A percentile compares a stretch with the other conserved stretches of the same genome.
Conservation (phyloP, 1,139 yeast genomes). For the Pichia sp. region DNA sequence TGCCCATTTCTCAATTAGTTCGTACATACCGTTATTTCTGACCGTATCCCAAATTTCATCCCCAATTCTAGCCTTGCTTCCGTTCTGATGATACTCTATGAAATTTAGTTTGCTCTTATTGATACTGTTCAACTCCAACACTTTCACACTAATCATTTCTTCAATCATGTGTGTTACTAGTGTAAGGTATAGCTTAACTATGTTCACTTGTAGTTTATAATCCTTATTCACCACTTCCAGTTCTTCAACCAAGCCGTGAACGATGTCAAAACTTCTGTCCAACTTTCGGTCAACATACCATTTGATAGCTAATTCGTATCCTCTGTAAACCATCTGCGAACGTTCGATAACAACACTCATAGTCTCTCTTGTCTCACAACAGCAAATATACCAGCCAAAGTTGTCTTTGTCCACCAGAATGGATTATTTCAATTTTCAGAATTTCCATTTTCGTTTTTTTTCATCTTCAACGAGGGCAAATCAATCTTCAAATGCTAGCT, state of each 20-base stretch:
- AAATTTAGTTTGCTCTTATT: conserved; percentile 2
- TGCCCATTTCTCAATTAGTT: not conserved
- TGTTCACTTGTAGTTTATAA: not conserved
- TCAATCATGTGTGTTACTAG: conserved; percentile 1
- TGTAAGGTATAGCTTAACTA: conserved; percentile 2
- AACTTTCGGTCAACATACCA: conserved; percentile 2
- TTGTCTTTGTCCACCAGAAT: too few relatives aligned
- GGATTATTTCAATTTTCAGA: too few relatives aligned
- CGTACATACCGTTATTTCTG: not conserved
- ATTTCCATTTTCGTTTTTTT: too few relatives aligned
- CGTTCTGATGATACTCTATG: not conserved
- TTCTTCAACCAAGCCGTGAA: conserved; percentile 1
- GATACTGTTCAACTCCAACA: conserved; percentile 1
- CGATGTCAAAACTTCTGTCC: conserved; percentile 1
- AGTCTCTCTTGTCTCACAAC: too few relatives aligned
- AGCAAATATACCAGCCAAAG: too few relatives aligned
- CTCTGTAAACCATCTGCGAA: not conserved
- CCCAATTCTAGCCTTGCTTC: not conserved
- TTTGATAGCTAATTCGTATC: not conserved
- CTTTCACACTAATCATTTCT: conserved; percentile 2
- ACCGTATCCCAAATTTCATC: conserved; percentile 1
- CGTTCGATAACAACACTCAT: not conserved
- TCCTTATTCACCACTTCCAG: not conserved
- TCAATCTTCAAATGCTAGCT: too few relatives aligned
- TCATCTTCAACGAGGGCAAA: not conserved